Conservation (phyloP, 179 eudicot genomes). For the Beta corolliflora region DNA sequence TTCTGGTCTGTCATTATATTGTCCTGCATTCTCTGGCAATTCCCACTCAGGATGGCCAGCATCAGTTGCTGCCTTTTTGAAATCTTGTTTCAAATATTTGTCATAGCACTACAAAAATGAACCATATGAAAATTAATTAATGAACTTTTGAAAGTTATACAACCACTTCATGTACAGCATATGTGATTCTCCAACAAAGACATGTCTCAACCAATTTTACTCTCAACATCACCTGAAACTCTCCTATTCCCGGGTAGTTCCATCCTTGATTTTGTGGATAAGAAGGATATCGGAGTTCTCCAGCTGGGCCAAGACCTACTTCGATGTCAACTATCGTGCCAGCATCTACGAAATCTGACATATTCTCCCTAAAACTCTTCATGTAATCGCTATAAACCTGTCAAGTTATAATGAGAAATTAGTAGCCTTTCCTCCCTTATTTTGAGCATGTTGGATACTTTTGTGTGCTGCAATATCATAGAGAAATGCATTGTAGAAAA, state of each 20-base stretch:
- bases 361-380: constrained; percentile 77
- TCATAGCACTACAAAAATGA: constrained; percentile 72
- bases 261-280: constrained; percentile 78
- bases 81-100: constrained; percentile 67
- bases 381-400: constrained; percentile 80
- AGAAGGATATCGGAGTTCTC: constrained; percentile 89
- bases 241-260: constrained; percentile 88
- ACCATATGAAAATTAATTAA: background rate
- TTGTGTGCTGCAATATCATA: too few species aligned
- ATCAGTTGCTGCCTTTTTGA: constrained; percentile 55
- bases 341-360: constrained; percentile 63
- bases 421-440: background rate
- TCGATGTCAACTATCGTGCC: constrained; percentile 66
- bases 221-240: constrained; percentile 64
- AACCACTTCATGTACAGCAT: background rate
- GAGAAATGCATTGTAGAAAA: too few species aligned
- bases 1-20: constrained; percentile 67
- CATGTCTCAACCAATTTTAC: too few species aligned
- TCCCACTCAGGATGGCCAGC: constrained; percentile 79
- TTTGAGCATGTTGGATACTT: background rate
- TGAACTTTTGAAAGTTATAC: background rate
- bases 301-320: constrained; percentile 86
- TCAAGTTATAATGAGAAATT: background rate
- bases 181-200: background rate
- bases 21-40: constrained; percentile 69